Percentiles rank a stretch among this genome's conserved stretches.
Evolutionary conservation across 2,329 filamentous ascomycete species (phyloP).

Genomic region (Apiospora hydei): DNA sequence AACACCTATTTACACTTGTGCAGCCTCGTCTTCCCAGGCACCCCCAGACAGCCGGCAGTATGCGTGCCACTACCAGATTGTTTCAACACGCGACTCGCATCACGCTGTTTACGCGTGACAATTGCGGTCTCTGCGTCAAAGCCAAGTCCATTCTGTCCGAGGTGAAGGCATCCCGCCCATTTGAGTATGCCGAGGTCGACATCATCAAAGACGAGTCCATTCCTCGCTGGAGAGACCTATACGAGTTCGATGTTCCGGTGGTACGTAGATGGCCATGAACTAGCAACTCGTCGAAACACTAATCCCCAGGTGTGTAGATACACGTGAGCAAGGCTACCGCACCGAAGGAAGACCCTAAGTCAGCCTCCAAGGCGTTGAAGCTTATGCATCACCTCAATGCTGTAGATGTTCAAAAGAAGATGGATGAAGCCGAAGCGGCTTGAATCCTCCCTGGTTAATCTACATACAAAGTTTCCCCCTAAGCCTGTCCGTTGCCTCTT

Average conservation of each 20-base stretch:
- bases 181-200: constrained; percentile 73
- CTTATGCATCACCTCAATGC: constrained; percentile 80
- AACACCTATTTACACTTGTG: background rate
- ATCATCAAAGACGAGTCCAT: constrained; percentile 69
- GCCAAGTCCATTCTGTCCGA: constrained; percentile 73
- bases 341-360: constrained; percentile 59
- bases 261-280: constrained; percentile 55
- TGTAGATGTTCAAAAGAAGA: constrained; percentile 70
- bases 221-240: constrained; percentile 71
- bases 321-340: constrained; percentile 66
- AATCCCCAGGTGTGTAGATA: constrained; percentile 51
- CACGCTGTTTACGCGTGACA: constrained; percentile 77
- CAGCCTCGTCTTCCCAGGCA: background rate
- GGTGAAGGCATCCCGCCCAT: constrained; percentile 72
- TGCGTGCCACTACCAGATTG: constrained; percentile 60
- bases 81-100: constrained; percentile 66
- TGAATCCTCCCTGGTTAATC: background rate
- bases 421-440: constrained; percentile 62
- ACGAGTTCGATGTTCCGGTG: constrained; percentile 84
- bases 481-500: background rate
- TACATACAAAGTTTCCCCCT: background rate
- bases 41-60: constrained; percentile 36
- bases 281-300: background rate
- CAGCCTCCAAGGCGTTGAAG: constrained; percentile 68
- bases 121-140: constrained; percentile 74